These are phyloP conservation scores for Citrus cavaleriei DNA, from an alignment of 345 rosid species.

Conservation along the genomic window DNA sequence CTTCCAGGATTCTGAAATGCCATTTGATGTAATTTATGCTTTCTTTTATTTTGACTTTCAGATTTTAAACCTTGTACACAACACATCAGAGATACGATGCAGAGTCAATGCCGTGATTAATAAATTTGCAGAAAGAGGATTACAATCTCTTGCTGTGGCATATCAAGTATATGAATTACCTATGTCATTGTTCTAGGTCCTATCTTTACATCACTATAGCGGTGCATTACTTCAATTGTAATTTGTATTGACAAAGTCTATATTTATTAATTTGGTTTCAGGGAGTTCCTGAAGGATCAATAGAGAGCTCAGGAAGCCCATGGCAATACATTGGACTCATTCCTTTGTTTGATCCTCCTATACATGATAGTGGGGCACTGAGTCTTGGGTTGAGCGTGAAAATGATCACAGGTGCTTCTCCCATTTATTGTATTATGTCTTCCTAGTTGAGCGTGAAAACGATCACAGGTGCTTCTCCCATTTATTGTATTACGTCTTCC, in stretches of 20 bases:
- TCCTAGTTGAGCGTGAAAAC: constrained; percentile 49
- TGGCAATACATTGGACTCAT: constrained; percentile 58
- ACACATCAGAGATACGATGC: constrained; percentile 38
- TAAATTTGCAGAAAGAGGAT: constrained; percentile 56
- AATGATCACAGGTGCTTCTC: constrained; percentile 50
- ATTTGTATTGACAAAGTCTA: not conserved
- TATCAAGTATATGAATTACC: constrained; percentile 35
- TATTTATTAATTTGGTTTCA: constrained; percentile 15
- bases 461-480: constrained; percentile 41
- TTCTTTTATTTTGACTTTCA: constrained; percentile 14
- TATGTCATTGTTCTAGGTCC: not conserved
- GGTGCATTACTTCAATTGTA: not conserved
- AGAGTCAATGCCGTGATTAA: constrained; percentile 51
- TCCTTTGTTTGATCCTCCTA: constrained; percentile 68
- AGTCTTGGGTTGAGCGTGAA: constrained; percentile 65
- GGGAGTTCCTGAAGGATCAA: constrained; percentile 63
- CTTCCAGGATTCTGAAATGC: not conserved
- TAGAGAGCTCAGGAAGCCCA: constrained; percentile 58
- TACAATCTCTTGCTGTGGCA: constrained; percentile 65
- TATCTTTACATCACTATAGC: not conserved
- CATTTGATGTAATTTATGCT: constrained; percentile 5
- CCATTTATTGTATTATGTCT: not conserved
- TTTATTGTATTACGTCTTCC: not conserved
- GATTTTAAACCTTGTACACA: constrained; percentile 49
- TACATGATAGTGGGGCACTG: constrained; percentile 62